Evolutionary conservation across 2,329 filamentous ascomycete genomes (phyloP), one percentile per base, ranked within the genome.

Genomic region (Diaporthe capsici): DNA sequence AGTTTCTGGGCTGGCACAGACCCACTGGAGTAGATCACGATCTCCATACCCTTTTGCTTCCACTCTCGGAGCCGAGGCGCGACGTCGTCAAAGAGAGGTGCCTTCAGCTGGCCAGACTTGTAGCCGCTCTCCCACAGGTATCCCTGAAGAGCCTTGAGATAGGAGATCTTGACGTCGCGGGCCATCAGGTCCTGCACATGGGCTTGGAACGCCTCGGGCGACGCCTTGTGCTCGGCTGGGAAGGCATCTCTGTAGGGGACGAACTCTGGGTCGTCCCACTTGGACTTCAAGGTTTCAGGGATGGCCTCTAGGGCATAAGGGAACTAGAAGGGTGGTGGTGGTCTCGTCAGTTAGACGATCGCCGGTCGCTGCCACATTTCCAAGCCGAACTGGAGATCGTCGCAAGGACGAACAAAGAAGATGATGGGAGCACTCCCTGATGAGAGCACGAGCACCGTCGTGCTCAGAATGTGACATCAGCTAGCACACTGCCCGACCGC

Each of bases 21-120:
- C 44, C 94, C 94, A 17, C 93, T 95, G 5, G 93, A 95, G 85
- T 96, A 97, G 81, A 97, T 96, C 80, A 94, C 90, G 78, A 96
- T 88, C 76, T 86, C 86, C 77, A 90, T 86, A 37, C 88, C 89
- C 42, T 86, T 83, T 22, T 84, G 82, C 73, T 89, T 87, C 91
- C 94, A 95, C 58, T 85, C 79, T 72, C 86, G 84, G 77, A 95
- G 86, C 77, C 89, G 89, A 12, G 90, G 88, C n/a, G 90, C 86
- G 25, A 96, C 94, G 81, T 97, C 94, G 6, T 89, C 85, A 82
- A 95, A 97, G 76, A 97, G 87, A 13, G 93, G 93, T 37, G 94
- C 94, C 77, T 90, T 89, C 78, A 96, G 89, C 77, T 91, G 88
- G 72, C 94, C 94, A 71, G 89, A 90, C 76, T 88, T 87, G 85